Base-by-base conservation (phyloP, 257 asterid genomes). In the Ballota nigra region DNA sequence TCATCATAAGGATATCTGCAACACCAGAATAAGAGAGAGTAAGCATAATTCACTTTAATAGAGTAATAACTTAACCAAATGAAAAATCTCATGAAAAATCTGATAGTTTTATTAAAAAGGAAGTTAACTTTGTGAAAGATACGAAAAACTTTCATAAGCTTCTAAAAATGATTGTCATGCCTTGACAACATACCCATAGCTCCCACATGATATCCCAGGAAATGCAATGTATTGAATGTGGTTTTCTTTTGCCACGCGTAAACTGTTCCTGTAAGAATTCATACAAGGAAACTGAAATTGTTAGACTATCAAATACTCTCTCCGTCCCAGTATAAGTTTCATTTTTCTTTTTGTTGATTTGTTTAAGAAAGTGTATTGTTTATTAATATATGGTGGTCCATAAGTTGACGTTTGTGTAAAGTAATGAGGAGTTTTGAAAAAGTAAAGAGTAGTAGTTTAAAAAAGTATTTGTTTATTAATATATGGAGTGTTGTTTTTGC, bases 161-260 rank as follows among this genome's bases (percentile, higher is more conserved):
- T 38, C 16, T 28, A 68, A 45, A 63, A 45, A 38, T 4, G 8
- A 70, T 41, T 31, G 55, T 72, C 62, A 72, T 51, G 68, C 51
- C 33, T 16, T 31, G 33, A 47, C 15, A 51, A 62, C 83, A 73
- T 80, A 95, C 99, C 94, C 76, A n/a, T 51, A 88, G 63, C 87
- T 84, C 31, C 99, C 99, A 66, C 99, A 95, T 18, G 98, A 93
- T 77, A 95, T 89, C 60, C 98, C 97, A 73, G 98, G 81, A 80
- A 95, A 95, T 56, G 98, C 99, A 75, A 89, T 60, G 65, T 89
- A 92, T 57, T 87, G 88, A 79, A 92, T 86, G 84, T 75, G 81
- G 82, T 86, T 85, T 75, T 85, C 89, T 70, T 84, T 92, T 43
- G 99, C 98, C 23, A 87, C 86, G 2, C 78, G 78, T 66, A 95